phyloP scores from a whole-genome alignment of 163 green algal genomes.

The Scenedesmus sp. region DNA sequence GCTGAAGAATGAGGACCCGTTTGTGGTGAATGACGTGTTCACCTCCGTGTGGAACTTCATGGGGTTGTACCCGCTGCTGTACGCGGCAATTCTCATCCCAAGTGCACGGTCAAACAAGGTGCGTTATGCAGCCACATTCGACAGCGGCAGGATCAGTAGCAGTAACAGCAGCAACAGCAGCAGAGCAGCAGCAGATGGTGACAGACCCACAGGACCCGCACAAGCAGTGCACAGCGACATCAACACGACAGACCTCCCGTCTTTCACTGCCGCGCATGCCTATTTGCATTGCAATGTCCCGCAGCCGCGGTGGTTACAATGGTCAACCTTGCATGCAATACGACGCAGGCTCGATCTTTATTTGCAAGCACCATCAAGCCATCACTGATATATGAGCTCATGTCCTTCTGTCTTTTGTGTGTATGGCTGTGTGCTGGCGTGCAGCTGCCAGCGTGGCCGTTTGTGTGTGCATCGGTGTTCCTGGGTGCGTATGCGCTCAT shows the following conservation, averaged over 20 bases:
- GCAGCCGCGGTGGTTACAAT: too few species aligned
- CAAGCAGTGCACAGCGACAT: neutral
- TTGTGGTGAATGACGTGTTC: constrained; percentile 80
- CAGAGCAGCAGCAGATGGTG: neutral
- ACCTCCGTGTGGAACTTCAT: constrained; percentile 88
- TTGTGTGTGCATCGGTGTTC: constrained; percentile 80
- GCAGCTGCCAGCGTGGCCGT: constrained; percentile 92
- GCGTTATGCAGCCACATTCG: neutral
- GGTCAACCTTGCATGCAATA: too few species aligned
- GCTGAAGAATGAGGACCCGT: constrained; percentile 53
- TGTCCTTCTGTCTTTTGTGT: neutral
- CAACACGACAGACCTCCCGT: too few species aligned
- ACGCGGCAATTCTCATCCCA: constrained; percentile 87
- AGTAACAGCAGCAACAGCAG: neutral
- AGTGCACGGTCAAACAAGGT: constrained; percentile 80
- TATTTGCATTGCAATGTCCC: too few species aligned
- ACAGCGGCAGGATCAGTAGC: constrained; percentile 19
- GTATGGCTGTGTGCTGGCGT: neutral
- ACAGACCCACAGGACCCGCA: too few species aligned
- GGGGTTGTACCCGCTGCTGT: constrained; percentile 89
- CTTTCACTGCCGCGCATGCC: too few species aligned
- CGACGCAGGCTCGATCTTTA: too few species aligned
- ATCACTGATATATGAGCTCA: too few species aligned
- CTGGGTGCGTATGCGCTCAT: constrained; percentile 90
- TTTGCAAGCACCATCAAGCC: too few species aligned